Percentiles rank a stretch among this genome's conserved stretches.
Conservation (phyloP, 129 eudicot genomes). For the Tagetes erecta region DNA sequence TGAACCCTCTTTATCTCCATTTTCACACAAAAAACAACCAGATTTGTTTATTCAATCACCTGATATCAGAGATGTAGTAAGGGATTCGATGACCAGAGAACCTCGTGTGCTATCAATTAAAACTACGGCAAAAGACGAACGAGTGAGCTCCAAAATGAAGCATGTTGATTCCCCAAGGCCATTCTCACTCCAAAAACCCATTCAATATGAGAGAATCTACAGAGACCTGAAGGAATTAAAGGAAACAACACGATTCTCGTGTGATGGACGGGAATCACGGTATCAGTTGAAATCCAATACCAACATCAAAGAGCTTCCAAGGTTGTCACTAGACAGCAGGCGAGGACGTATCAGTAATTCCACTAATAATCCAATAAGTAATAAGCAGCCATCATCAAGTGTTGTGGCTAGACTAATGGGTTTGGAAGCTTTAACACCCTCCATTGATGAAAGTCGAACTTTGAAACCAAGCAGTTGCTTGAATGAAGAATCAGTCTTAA, state of each 20-base stretch:
- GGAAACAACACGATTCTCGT: constrained; percentile 64
- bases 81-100: constrained; percentile 68
- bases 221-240: constrained; percentile 35
- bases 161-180: constrained; percentile 90
- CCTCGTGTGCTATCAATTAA: constrained; percentile 52
- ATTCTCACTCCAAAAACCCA: constrained; percentile 35
- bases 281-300: constrained; percentile 37
- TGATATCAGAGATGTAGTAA: constrained; percentile 67
- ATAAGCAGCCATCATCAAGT: constrained; percentile 62
- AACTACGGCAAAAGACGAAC: constrained; percentile 45
- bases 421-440: constrained; percentile 56
- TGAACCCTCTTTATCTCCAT: constrained; percentile 47
- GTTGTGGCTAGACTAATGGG: constrained; percentile 93
- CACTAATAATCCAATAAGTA: constrained; percentile 51
- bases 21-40: constrained; percentile 31
- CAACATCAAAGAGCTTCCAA: constrained; percentile 74
- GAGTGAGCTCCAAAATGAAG: constrained; percentile 45
- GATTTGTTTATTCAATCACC: constrained; percentile 37
- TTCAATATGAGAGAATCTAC: constrained; percentile 40
- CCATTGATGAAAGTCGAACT: constrained; percentile 27
- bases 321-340: constrained; percentile 81
- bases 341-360: constrained; percentile 43
- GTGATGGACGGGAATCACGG: constrained; percentile 74
- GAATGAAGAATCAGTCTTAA: constrained; percentile 32
- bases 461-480: constrained; percentile 20